A percentile compares a stretch with the other conserved stretches of the same genome.
Conservation (phyloP, 768 basidiomycete genomes). For the Rhizopogon vesiculosus region DNA sequence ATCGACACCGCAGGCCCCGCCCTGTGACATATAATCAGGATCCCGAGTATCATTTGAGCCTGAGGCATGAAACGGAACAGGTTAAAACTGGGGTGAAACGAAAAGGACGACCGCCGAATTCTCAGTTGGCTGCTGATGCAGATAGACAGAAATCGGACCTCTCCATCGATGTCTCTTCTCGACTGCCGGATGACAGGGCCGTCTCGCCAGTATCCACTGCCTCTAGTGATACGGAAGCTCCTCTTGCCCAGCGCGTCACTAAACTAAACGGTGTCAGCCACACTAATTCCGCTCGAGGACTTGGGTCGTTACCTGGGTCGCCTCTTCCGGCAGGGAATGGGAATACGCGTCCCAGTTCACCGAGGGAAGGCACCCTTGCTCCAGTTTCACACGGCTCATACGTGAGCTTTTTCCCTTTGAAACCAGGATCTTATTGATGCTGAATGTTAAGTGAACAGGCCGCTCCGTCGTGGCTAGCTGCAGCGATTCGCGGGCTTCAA, state of each 20-base stretch:
- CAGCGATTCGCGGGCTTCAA: slow-evolving; percentile 64
- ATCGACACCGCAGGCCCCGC: slow-evolving; percentile 75
- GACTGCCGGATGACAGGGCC: slow-evolving; percentile 42
- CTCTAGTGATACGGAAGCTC: slow-evolving; percentile 71
- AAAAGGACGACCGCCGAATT: slow-evolving; percentile 30
- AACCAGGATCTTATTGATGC: slow-evolving; percentile 26
- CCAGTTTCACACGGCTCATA: slow-evolving; percentile 15
- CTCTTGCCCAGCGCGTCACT: slow-evolving; percentile 57
- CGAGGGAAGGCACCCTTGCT: slow-evolving; percentile 7
- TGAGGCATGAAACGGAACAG: slow-evolving; percentile 53
- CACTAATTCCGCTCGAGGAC: not conserved
- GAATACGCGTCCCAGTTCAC: slow-evolving; percentile 11
- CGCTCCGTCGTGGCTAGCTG: slow-evolving; percentile 68
- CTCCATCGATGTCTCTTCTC: slow-evolving; percentile 30
- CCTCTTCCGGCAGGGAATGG: slow-evolving; percentile 13
- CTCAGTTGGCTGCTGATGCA: slow-evolving; percentile 26
- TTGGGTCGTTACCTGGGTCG: slow-evolving; percentile 9
- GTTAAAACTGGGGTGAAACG: slow-evolving; percentile 51
- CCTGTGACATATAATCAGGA: slow-evolving; percentile 79
- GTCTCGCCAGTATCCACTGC: slow-evolving; percentile 68
- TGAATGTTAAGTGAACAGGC: slow-evolving; percentile 28
- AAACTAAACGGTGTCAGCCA: slow-evolving; percentile 51
- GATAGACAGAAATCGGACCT: slow-evolving; percentile 41
- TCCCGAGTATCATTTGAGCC: slow-evolving; percentile 59
- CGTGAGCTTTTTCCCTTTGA: slow-evolving; percentile 19